Evolutionary conservation across 2,329 filamentous ascomycete species (phyloP).

Genomic region (Pestalotiopsis sp.): DNA sequence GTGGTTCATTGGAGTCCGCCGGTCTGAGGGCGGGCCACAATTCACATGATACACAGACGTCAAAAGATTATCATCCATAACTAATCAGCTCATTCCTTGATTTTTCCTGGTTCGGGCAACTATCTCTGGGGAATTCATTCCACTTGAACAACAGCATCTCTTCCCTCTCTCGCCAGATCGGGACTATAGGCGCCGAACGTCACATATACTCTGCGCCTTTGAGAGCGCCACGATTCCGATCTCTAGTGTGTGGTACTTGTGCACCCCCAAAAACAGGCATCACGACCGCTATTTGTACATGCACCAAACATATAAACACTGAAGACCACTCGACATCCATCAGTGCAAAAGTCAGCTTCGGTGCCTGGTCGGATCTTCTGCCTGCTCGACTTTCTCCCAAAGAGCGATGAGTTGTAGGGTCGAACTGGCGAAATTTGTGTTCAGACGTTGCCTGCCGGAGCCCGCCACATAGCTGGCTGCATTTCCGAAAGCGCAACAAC

Average conservation of each 20-base stretch:
- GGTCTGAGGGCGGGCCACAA: constrained; percentile 1
- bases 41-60: constrained; percentile 7
- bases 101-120: background rate
- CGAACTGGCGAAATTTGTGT: background rate
- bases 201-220: background rate
- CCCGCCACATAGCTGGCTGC: constrained; percentile 13
- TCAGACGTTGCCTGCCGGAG: constrained; percentile 1
- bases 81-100: constrained; percentile 1
- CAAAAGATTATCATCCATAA: background rate
- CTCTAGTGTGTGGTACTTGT: background rate
- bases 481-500: constrained; percentile 19
- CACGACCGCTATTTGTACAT: background rate
- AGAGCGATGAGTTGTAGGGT: constrained; percentile 1
- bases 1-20: constrained; percentile 3
- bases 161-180: background rate
- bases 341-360: too few species aligned
- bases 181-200: background rate
- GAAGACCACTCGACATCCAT: constrained; percentile 1
- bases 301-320: background rate
- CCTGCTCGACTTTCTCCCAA: background rate
- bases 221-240: background rate
- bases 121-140: background rate
- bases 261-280: background rate
- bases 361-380: background rate
- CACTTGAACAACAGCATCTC: background rate